Conservation (phyloP, 345 rosid genomes). For the Populus ilicifolia region DNA sequence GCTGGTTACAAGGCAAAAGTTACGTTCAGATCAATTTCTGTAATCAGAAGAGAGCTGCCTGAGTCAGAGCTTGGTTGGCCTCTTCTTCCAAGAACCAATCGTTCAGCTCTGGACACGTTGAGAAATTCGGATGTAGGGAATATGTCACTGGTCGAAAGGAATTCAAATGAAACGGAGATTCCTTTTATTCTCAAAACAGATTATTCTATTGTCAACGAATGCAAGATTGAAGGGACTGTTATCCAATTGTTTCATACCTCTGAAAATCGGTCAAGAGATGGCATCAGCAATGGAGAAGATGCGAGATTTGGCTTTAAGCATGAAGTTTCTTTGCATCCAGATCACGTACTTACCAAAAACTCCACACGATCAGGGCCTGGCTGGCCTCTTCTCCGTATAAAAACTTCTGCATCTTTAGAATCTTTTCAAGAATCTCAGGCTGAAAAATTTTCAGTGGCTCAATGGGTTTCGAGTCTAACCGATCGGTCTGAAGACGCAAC, state of each 20-base stretch:
- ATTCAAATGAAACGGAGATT: conserved; percentile 1
- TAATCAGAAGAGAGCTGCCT: conserved; percentile 30
- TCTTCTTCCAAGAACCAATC: conserved; percentile 13
- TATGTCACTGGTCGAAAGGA: conserved; percentile 17
- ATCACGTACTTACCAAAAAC: background rate
- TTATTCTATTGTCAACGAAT: background rate
- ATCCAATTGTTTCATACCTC: background rate
- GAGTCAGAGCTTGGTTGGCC: conserved; percentile 47
- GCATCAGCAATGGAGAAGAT: background rate
- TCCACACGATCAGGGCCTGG: conserved; percentile 23
- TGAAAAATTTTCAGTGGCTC: background rate
- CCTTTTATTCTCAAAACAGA: background rate
- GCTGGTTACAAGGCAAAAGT: background rate
- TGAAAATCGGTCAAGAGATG: conserved; percentile 12
- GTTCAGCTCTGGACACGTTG: conserved; percentile 2
- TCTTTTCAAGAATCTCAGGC: conserved; percentile 20
- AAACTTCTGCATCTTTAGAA: conserved; percentile 11
- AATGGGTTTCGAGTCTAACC: background rate
- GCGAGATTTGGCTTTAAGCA: background rate
- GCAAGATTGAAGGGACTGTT: background rate
- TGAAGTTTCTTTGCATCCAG: conserved; percentile 8
- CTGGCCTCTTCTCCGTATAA: conserved; percentile 41
- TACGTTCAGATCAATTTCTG: conserved; percentile 27
- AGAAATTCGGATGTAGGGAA: conserved; percentile 17
- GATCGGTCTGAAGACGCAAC: background rate